These are phyloP conservation scores for Prosopis cineraria DNA, from an alignment of 306 rosid species.

Conservation along the genomic window DNA sequence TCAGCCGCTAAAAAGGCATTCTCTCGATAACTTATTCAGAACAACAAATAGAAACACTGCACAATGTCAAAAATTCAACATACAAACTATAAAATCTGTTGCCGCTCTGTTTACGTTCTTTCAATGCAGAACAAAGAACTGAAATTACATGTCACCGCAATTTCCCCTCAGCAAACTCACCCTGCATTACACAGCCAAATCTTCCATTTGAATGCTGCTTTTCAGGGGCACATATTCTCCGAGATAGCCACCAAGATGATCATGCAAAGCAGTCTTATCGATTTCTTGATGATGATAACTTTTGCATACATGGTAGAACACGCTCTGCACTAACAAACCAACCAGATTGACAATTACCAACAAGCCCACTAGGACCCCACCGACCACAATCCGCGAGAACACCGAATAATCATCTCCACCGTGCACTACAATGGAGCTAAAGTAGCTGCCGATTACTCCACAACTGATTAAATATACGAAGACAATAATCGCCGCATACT, in stretches of 20 bases:
- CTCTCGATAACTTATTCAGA: conserved; percentile 7
- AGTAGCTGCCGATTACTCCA: conserved; percentile 49
- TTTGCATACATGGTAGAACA: conserved; percentile 92
- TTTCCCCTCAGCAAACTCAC: neutral
- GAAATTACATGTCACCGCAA: conserved; percentile 45
- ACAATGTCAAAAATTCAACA: conserved; percentile 25
- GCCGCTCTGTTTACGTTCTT: conserved; percentile 32
- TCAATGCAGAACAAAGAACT: conserved; percentile 19
- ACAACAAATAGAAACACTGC: conserved; percentile 3
- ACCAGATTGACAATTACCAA: conserved; percentile 85
- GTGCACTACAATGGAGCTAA: conserved; percentile 77
- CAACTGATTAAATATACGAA: conserved; percentile 58
- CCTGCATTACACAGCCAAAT: conserved; percentile 63
- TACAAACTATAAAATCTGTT: conserved; percentile 33
- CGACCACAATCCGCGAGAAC: conserved; percentile 67
- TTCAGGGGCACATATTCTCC: conserved; percentile 97
- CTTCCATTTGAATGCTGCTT: conserved; percentile 94
- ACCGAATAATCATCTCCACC: conserved; percentile 63
- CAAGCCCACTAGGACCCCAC: conserved; percentile 86
- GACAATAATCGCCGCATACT: conserved; percentile 58
- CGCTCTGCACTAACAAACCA: conserved; percentile 88
- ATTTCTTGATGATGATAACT: conserved; percentile 92
- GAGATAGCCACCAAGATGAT: conserved; percentile 96
- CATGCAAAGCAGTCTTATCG: conserved; percentile 81
- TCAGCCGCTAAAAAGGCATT: conserved; percentile 25